Evolutionary conservation across 1,139 yeast species (phyloP).

Genomic region (Candida sanyaensis): DNA sequence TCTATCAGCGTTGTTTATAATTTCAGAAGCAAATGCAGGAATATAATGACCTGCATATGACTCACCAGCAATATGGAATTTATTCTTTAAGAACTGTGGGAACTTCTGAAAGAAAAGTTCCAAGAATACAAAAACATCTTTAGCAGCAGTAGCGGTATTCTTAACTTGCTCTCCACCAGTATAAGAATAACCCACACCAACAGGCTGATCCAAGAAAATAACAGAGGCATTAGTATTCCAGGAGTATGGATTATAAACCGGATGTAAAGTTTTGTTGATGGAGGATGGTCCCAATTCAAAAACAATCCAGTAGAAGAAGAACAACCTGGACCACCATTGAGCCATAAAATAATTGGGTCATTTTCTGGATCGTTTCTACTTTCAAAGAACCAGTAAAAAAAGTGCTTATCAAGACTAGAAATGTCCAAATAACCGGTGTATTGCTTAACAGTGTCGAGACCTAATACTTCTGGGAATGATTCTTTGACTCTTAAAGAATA

Average conservation of each 20-base stretch:
- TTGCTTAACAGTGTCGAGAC: slow-evolving; percentile 60
- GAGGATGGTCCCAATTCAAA: slow-evolving; percentile 87
- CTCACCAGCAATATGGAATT: slow-evolving; percentile 85
- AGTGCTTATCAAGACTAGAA: slow-evolving; percentile 61
- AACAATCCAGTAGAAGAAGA: slow-evolving; percentile 88
- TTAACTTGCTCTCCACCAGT: slow-evolving; percentile 56
- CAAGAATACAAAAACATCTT: slow-evolving; percentile 77
- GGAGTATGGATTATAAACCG: slow-evolving; percentile 73
- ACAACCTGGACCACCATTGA: slow-evolving; percentile 93
- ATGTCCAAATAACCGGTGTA: slow-evolving; percentile 68
- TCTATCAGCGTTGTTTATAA: slow-evolving; percentile 63
- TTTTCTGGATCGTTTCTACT: slow-evolving; percentile 84
- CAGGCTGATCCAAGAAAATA: slow-evolving; percentile 93
- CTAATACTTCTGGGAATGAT: slow-evolving; percentile 44
- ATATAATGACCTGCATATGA: slow-evolving; percentile 88
- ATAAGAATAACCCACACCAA: slow-evolving; percentile 83
- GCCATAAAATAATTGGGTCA: slow-evolving; percentile 86
- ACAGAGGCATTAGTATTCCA: slow-evolving; percentile 93
- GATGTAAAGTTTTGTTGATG: slow-evolving; percentile 64
- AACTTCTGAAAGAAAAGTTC: slow-evolving; percentile 76
- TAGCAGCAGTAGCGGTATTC: slow-evolving; percentile 70
- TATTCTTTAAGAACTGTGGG: slow-evolving; percentile 57
- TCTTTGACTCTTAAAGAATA: slow-evolving; percentile 44
- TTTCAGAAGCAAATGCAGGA: slow-evolving; percentile 77
- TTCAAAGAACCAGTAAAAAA: slow-evolving; percentile 88